Evolutionary conservation across 225 moss, liverwort and hornwort species (phyloP).

Genomic region (Takakia lepidozioides): DNA sequence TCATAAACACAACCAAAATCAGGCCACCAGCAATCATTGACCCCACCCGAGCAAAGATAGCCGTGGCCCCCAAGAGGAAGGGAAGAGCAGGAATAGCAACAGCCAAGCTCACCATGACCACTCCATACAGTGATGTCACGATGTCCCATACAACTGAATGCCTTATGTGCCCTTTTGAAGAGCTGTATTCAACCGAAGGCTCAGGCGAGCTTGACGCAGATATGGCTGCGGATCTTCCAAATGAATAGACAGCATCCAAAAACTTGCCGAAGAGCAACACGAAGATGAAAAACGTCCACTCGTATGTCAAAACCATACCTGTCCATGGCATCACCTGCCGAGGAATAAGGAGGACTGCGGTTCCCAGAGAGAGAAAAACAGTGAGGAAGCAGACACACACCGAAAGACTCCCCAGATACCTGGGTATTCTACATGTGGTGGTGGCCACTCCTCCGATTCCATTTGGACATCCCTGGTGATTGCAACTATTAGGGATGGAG

Average conservation of each 20-base stretch:
- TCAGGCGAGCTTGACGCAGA: slow-evolving; percentile 37
- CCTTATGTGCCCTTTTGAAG: slow-evolving; percentile 58
- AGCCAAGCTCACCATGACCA: slow-evolving; percentile 44
- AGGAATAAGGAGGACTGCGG: slow-evolving; percentile 36
- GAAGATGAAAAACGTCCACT: slow-evolving; percentile 90
- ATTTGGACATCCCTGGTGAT: slow-evolving; percentile 32
- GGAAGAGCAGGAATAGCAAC: slow-evolving; percentile 57
- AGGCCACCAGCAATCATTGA: slow-evolving; percentile 67
- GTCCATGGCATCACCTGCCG: slow-evolving; percentile 96
- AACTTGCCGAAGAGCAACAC: slow-evolving; percentile 82
- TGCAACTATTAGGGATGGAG: slow-evolving; percentile 18
- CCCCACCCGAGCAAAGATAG: slow-evolving; percentile 62
- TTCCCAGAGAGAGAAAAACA: slow-evolving; percentile 29
- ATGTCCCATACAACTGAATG: slow-evolving; percentile 54
- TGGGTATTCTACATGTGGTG: slow-evolving; percentile 36
- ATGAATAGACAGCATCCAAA: slow-evolving; percentile 54
- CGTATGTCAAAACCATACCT: slow-evolving; percentile 73
- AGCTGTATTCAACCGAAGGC: slow-evolving; percentile 44
- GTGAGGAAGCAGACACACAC: slow-evolving; percentile 31
- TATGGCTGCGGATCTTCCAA: slow-evolving; percentile 39
- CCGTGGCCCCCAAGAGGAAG: slow-evolving; percentile 46
- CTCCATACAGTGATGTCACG: slow-evolving; percentile 45
- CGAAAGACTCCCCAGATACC: slow-evolving; percentile 30
- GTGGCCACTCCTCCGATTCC: slow-evolving; percentile 11
- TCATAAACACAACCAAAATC: slow-evolving; percentile 58